Evolutionary conservation across 2,329 filamentous ascomycete species (phyloP).

Genomic region (Pyricularia sp.): DNA sequence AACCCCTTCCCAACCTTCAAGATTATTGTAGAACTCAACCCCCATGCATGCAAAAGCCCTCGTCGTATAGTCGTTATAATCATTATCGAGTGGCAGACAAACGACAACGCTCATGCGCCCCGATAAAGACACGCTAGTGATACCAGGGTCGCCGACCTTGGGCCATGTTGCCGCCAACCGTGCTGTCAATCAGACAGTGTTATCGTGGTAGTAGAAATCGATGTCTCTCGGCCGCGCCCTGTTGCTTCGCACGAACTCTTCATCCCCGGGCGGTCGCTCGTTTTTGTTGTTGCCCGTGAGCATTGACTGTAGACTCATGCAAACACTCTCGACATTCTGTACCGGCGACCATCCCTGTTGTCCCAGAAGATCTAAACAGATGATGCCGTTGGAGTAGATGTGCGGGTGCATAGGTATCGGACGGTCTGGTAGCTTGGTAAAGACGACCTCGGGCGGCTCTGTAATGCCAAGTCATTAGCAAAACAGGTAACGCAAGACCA

Average conservation of each 20-base stretch:
- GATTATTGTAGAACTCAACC: neutral
- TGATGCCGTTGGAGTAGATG: constrained; percentile 97
- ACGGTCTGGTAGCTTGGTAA: constrained; percentile 55
- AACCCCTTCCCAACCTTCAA: neutral
- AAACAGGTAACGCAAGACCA: neutral
- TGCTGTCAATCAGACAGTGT: constrained; percentile 48
- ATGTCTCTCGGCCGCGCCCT: constrained; percentile 77
- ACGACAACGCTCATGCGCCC: neutral
- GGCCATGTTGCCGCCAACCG: neutral
- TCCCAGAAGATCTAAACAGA: constrained; percentile 89
- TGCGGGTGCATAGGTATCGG: constrained; percentile 91
- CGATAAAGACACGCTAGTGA: neutral
- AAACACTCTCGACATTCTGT: constrained; percentile 93
- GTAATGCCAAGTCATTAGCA: constrained; percentile 2
- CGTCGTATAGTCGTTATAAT: neutral
- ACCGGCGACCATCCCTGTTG: constrained; percentile 89
- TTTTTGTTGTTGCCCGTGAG: constrained; percentile 88
- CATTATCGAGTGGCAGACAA: neutral
- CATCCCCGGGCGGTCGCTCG: constrained; percentile 83
- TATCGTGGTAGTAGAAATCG: constrained; percentile 89
- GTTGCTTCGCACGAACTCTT: constrained; percentile 78
- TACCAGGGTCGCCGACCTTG: neutral
- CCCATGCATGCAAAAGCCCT: neutral
- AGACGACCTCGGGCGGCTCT: constrained; percentile 95
- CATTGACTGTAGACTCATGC: constrained; percentile 98